Base-by-base conservation (phyloP, 2,329 filamentous ascomycete species). In the Ophiosphaerella korrae region DNA sequence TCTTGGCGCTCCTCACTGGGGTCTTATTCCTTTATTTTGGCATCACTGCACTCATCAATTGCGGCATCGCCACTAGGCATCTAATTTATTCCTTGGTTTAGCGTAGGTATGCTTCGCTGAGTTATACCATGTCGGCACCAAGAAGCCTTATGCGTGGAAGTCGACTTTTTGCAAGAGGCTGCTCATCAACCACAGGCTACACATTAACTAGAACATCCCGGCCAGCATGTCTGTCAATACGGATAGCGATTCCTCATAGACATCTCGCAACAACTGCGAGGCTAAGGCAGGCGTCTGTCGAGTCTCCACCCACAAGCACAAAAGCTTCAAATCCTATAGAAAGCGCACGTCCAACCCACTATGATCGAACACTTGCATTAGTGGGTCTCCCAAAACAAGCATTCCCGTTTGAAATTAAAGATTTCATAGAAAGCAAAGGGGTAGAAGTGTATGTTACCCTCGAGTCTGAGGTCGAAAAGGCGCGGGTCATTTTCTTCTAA, bases 381-480 rank as follows among this genome's bases (percentile, higher is more conserved):
- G n/a, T 55, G 7, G 54, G 8, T 7, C 11, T 67, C 3, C 45
- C 56, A 9, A 55, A 48, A 18, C 45, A 49, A 9, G 21, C 45
- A 16, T 21, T 42, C n/a, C 57, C 39, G 32, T 16, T 42, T 11
- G 55, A 59, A 6, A 38, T 68, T 7, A 48, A 62, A 32, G 7
- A 48, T 16, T n/a, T 62, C 1, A 47, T 68, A 4, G 36, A 41
- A 7, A 35, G 48, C 9, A 53, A 53, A 36, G 60, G 62, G n/a
- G 41, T 58, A 9, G 46, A 60, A 3, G 16, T 66, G 63, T 67
- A 57, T 36, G 64, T 66, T 12, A 16, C 23, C 21, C 21, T 14
- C 13, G 13, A 11, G 3, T 9, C 2, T 6, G 5, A 24, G 16
- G 21, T 24, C 11, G 18, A 8, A 16, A 36, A n/a, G 12, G 5